Base-by-base conservation (phyloP, 495 filamentous ascomycete genomes). In the Talaromyces trachyspermus region DNA sequence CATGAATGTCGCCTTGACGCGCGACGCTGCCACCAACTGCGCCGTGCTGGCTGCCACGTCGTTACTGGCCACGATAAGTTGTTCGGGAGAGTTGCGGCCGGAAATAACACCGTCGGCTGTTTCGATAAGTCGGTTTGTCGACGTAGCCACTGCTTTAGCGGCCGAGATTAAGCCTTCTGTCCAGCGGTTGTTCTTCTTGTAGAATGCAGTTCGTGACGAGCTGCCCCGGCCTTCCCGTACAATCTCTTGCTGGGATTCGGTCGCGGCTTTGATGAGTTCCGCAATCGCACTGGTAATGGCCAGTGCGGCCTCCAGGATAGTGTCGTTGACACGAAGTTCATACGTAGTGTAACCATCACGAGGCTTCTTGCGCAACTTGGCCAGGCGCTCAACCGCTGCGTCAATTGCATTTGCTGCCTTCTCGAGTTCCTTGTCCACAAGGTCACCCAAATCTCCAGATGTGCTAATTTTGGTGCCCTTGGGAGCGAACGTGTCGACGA, bases 151-250 rank as follows among this genome's bases (percentile, higher is more conserved):
- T 1, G 92, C 92, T 69, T 97, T 97, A 42, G 92, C 92, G 4
- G 92, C 92, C 26, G 87, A 94, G 62, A 98, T 95, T 37, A 98
- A 77, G 39, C 92, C 92, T 60, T 98, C 94, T 0, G 92, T 97
- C 92, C 92, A 98, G 32, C 92, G 82, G 55, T 88, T 88, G 75
- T 96, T 94, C 71, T 95, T 95, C 78, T 98, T 98, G 81, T 98
- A 98, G 74, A 97, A 98, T 27, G 89, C 88, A n/a, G 91, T 90
- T 19, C 80, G 77, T 30, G 89, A 92, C 29, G 88, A 86, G 46
- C 80, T 85, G 45, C 92, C 92, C 10, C 88, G 83, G 12, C 92
- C 92, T 59, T 95, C 87, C 36, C 88, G 82, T n/a, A 98, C 92
- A 58, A 98, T 98, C 66, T 98, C 92, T 60, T 95, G 84, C 61